Conservation (phyloP, 23 red algal genomes). For the Gracilaria domingensis region DNA sequence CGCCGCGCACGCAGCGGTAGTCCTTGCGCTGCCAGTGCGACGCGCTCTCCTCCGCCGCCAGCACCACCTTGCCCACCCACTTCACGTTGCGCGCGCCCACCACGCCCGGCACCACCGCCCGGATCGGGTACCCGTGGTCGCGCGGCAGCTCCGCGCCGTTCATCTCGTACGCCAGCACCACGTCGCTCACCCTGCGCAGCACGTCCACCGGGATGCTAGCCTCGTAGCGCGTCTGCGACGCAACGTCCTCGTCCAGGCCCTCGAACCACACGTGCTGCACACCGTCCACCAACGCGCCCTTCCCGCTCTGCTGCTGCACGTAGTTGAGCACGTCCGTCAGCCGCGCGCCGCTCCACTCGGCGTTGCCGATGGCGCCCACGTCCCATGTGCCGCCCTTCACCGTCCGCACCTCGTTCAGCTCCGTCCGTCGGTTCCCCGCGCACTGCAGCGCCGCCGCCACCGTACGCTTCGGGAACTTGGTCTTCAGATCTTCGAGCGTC, state of each 20-base stretch:
- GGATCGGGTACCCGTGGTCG: conserved; percentile 92
- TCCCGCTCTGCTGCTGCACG: conserved; percentile 9
- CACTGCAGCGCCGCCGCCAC: conserved; percentile 79
- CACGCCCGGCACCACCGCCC: conserved; percentile 89
- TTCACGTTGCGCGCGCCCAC: conserved; percentile 96
- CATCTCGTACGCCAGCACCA: conserved; percentile 93
- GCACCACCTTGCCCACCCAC: conserved; percentile 78
- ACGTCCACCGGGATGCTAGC: conserved; percentile 85
- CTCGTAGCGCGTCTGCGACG: conserved; percentile 51
- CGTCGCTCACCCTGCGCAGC: conserved; percentile 41
- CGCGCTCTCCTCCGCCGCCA: conserved; percentile 62
- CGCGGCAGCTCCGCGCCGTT: conserved; percentile 83
- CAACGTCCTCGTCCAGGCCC: conserved; percentile 79
- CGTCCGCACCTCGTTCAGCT: conserved; percentile 69
- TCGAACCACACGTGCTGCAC: conserved; percentile 70
- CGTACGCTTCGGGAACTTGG: conserved; percentile 33
- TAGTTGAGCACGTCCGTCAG: conserved; percentile 78
- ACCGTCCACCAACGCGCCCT: neutral
- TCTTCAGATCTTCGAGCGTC: conserved; percentile 69
- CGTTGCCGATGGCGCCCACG: conserved; percentile 85
- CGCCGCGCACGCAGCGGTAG: conserved; percentile 79
- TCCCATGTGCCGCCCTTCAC: conserved; percentile 91
- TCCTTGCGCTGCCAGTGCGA: conserved; percentile 85
- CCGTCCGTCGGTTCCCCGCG: conserved; percentile 92
- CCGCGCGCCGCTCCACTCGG: conserved; percentile 82